Evolutionary conservation across 176 grass and related monocot genomes (phyloP).

Genomic region (Phoenix dactylifera): DNA sequence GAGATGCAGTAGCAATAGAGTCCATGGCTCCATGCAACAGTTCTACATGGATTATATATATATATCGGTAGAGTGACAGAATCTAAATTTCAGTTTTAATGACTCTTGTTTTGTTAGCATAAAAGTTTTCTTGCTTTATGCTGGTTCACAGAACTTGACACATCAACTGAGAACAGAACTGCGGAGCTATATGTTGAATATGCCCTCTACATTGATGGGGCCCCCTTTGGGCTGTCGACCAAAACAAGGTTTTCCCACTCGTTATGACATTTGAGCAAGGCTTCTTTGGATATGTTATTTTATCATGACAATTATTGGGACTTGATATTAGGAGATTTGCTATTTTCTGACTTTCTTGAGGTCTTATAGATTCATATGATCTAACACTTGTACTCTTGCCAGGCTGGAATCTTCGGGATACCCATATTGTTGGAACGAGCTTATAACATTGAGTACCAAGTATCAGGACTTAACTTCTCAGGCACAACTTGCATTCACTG

Average conservation of each 20-base stretch:
- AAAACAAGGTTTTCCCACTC: conserved; percentile 47
- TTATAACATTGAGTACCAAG: conserved; percentile 68
- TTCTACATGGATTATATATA: no score
- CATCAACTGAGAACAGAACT: conserved; percentile 12
- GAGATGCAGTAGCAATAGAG: no score
- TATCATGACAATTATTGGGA: background rate
- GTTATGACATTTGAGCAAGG: background rate
- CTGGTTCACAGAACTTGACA: conserved; percentile 23
- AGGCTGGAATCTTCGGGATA: conserved; percentile 71
- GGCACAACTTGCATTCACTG: conserved; percentile 78
- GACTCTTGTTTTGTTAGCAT: no score
- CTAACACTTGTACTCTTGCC: background rate
- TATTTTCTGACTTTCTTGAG: background rate
- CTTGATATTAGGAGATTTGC: no score
- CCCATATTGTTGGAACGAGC: conserved; percentile 75
- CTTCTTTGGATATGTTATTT: background rate
- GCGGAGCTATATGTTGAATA: conserved; percentile 84
- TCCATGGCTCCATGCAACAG: no score
- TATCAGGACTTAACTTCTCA: conserved; percentile 91
- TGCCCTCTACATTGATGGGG: conserved; percentile 59
- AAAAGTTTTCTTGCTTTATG: background rate
- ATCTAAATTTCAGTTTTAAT: no score
- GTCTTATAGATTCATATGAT: background rate
- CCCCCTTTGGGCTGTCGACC: conserved; percentile 66
- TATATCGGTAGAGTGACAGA: no score